Base-by-base conservation (phyloP, 345 rosid species). In the Linum tenue region DNA sequence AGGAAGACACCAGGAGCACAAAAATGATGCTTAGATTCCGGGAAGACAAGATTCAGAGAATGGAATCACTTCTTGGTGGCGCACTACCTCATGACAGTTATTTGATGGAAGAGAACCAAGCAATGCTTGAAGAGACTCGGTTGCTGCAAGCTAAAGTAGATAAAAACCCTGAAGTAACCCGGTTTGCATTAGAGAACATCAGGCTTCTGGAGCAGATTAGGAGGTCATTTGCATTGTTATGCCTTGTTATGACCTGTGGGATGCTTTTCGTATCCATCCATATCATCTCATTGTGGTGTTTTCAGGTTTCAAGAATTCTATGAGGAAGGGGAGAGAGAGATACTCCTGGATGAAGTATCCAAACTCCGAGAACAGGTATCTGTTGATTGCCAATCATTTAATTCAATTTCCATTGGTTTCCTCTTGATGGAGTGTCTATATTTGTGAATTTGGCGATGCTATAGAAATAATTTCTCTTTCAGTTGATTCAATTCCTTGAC, bases 21-120 rank as follows among this genome's bases (percentile, higher is more conserved):
- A 94, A 90, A 88, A 88, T 94, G 97, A 94, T 90, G 95, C 90
- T 94, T 70, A 83, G 73, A 75, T 88, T 90, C 78, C 84, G 97
- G 67, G 99, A 90, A 80, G 96, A 94, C 79, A 90, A 88, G 82
- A 94, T 94, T 76, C 92, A 83, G 40, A 88, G 95, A 76, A 82
- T 86, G 86, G 97, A 90, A 73, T 86, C 91, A 59, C 78, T 88
- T 67, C 70, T 82, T 73, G 77, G 85, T 70, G 87, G 85, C 70
- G 77, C 81, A 41, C 73, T 88, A 70, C 78, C 89, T 62, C 79
- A 81, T 22, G 96, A 90, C 55, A 69, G 86, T 31, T 90, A 77
- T 75, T 68, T 88, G 73, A 60, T 77, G 63, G 92, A 86, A 72
- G 97, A 94, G 81, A 94, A 84, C 69, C 85, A 63, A 68, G 73